Percentiles rank a stretch among this genome's conserved stretches.
Evolutionary conservation across 306 rosid genomes (phyloP).

Genomic region (Glycine soja): DNA sequence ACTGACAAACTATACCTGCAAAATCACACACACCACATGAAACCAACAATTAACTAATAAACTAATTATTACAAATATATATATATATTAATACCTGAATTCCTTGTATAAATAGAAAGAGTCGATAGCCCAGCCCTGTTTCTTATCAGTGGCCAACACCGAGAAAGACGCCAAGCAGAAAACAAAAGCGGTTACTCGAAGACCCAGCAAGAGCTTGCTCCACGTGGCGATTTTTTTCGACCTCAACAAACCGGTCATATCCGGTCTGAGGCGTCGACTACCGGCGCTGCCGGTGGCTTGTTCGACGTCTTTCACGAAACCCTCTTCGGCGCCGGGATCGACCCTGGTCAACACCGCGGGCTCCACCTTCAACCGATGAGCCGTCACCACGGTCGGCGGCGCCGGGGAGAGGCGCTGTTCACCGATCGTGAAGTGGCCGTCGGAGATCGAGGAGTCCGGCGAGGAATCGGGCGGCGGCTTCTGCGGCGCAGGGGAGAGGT

Average conservation of each 20-base stretch:
- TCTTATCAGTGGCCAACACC: slow-evolving; percentile 72
- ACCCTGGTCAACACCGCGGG: slow-evolving; percentile 63
- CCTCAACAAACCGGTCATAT: slow-evolving; percentile 47
- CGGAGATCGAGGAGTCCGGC: slow-evolving; percentile 54
- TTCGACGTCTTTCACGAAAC: slow-evolving; percentile 49
- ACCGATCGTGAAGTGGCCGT: slow-evolving; percentile 48
- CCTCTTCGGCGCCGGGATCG: slow-evolving; percentile 62
- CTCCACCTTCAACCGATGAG: slow-evolving; percentile 62
- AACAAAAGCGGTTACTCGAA: slow-evolving; percentile 59
- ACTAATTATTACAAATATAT: no score
- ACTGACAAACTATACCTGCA: slow-evolving; percentile 75
- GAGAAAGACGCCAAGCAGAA: slow-evolving; percentile 75
- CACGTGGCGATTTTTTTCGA: slow-evolving; percentile 47
- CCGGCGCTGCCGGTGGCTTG: slow-evolving; percentile 33
- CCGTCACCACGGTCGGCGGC: slow-evolving; percentile 47
- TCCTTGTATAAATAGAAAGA: slow-evolving; percentile 78
- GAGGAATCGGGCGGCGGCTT: slow-evolving; percentile 34
- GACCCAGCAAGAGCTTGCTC: slow-evolving; percentile 62
- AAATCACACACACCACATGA: not conserved
- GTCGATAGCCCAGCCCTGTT: slow-evolving; percentile 79
- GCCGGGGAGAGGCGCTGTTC: slow-evolving; percentile 32
- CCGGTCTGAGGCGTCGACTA: slow-evolving; percentile 59
- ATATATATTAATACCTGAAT: slow-evolving; percentile 54
- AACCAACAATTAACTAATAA: not conserved
- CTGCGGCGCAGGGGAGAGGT: slow-evolving; percentile 45